Evolutionary conservation across 352 stramenopile genomes (phyloP).

Genomic region (Pythium brassicae): DNA sequence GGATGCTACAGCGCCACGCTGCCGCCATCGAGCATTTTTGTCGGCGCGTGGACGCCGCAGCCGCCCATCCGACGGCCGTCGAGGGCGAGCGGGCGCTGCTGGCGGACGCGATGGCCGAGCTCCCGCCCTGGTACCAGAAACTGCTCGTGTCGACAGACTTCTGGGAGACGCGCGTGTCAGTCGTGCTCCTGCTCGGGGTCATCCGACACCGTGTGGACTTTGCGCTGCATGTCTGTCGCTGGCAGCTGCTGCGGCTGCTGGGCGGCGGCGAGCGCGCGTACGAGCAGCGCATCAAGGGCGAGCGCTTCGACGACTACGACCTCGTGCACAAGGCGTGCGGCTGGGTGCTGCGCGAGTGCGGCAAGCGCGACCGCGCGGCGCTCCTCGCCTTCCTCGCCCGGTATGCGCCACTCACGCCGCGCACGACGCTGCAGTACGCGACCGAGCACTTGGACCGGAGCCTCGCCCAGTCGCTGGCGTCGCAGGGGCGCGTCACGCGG

Average conservation of each 20-base stretch:
- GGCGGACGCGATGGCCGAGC: neutral
- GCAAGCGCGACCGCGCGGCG: neutral
- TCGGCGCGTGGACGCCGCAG: neutral
- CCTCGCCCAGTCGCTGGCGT: constrained; percentile 9
- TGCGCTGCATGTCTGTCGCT: constrained; percentile 7
- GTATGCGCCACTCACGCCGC: constrained; percentile 9
- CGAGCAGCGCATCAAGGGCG: constrained; percentile 11
- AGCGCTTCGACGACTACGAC: constrained; percentile 15
- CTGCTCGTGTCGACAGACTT: constrained; percentile 15
- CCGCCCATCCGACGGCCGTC: neutral
- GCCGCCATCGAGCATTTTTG: constrained; percentile 2
- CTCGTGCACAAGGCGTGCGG: constrained; percentile 19
- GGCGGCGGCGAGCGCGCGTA: neutral
- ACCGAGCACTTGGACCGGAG: constrained; percentile 16
- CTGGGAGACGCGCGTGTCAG: constrained; percentile 20
- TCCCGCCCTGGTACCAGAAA: constrained; percentile 16
- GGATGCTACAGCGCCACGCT: constrained; percentile 1
- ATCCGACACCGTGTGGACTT: constrained; percentile 1
- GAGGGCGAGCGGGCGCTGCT: neutral
- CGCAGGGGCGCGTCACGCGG: neutral
- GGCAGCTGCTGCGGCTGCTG: constrained; percentile 8
- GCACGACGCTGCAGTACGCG: constrained; percentile 19
- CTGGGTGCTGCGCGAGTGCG: constrained; percentile 19
- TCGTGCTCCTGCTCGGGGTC: constrained; percentile 12
- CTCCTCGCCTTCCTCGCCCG: constrained; percentile 8